Conservation (phyloP, 352 stramenopile species). For the Phytopythium mirpurense region DNA sequence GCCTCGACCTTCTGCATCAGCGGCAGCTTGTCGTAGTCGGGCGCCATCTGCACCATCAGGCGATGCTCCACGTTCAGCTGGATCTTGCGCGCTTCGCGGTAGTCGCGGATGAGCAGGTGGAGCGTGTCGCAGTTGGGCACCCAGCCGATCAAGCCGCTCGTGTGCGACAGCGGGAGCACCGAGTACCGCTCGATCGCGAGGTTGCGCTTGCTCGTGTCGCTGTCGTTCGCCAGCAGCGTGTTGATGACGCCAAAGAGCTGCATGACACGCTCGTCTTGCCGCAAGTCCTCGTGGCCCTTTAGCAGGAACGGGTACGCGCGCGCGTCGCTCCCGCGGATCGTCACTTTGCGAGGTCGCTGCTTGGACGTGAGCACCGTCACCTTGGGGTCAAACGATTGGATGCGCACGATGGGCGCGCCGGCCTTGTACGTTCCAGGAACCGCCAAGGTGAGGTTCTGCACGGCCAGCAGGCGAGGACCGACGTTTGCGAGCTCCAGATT, state of each 20-base stretch:
- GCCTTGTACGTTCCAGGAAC: constrained; percentile 93
- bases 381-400: constrained; percentile 91
- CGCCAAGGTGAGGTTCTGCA: constrained; percentile 93
- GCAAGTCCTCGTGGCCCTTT: constrained; percentile 99
- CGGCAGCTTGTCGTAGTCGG: constrained; percentile 98
- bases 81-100: constrained; percentile 92
- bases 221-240: constrained; percentile 97
- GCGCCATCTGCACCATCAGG: constrained; percentile 96
- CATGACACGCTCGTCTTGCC: constrained; percentile 99
- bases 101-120: constrained; percentile 98
- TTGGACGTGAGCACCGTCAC: constrained; percentile 98
- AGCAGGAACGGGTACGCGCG: constrained; percentile 99
- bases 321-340: constrained; percentile 97
- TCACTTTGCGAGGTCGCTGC: constrained; percentile 98
- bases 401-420: constrained; percentile 81
- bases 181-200: constrained; percentile 98
- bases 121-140: constrained; percentile 99
- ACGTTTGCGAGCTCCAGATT: constrained; percentile 97
- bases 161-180: constrained; percentile 98
- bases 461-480: constrained; percentile 93
- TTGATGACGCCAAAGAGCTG: constrained; percentile 99
- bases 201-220: constrained; percentile 97
- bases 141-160: constrained; percentile 98
- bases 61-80: constrained; percentile 96
- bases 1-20: constrained; percentile 99